Evolutionary conservation across 2,329 filamentous ascomycete species (phyloP).

Genomic region (Alternaria burnsii): DNA sequence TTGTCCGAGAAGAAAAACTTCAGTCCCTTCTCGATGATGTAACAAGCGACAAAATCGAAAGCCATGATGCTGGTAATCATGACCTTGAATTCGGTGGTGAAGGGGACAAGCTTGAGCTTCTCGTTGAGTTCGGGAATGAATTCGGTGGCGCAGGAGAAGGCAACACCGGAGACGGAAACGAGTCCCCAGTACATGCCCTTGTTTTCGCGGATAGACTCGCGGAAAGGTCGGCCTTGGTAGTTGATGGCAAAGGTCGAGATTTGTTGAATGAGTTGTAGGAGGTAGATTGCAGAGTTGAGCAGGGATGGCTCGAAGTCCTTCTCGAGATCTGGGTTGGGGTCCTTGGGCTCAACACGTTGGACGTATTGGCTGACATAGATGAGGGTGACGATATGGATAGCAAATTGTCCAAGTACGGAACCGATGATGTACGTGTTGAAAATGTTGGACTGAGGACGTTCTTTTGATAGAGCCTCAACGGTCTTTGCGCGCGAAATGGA

Average conservation of each 20-base stretch:
- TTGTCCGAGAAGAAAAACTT: conserved; percentile 91
- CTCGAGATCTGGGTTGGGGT: conserved; percentile 81
- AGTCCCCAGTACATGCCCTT: conserved; percentile 98
- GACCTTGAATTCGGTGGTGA: conserved; percentile 85
- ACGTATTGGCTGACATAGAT: conserved; percentile 94
- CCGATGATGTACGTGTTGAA: conserved; percentile 99
- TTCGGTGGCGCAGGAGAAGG: conserved; percentile 94
- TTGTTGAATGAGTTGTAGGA: conserved; percentile 97
- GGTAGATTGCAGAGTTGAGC: conserved; percentile 95
- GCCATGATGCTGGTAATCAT: conserved; percentile 87
- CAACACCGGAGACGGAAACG: conserved; percentile 85
- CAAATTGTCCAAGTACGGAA: conserved; percentile 95
- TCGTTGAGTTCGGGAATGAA: conserved; percentile 95
- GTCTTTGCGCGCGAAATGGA: conserved; percentile 98
- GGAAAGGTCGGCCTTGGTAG: conserved; percentile 98
- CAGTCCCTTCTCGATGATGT: conserved; percentile 82
- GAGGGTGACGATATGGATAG: conserved; percentile 90
- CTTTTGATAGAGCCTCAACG: conserved; percentile 93
- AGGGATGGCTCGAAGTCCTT: conserved; percentile 93
- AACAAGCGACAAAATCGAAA: conserved; percentile 87
- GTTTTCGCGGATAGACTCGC: conserved; percentile 94
- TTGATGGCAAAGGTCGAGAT: conserved; percentile 99
- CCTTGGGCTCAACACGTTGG: conserved; percentile 78
- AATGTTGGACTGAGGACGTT: conserved; percentile 97
- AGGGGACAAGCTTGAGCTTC: conserved; percentile 90